A percentile compares a stretch with the other conserved stretches of the same genome.
Evolutionary conservation across 2,329 filamentous ascomycete species (phyloP).

Genomic region (Fusarium hostae): DNA sequence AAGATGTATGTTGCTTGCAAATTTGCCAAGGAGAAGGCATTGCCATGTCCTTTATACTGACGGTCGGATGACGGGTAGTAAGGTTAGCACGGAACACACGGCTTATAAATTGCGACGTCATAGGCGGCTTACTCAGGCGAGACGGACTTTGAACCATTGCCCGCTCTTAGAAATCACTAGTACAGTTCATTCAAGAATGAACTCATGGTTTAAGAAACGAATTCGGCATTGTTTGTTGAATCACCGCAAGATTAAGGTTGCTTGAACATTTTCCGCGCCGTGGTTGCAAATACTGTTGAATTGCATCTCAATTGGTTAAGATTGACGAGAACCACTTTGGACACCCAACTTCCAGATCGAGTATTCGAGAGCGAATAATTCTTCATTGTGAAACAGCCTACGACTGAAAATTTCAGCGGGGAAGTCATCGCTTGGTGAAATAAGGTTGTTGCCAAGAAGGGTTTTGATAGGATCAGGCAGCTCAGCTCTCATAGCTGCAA

Average conservation of each 20-base stretch:
- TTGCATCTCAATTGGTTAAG: too few species aligned
- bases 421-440: neutral
- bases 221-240: rapidly evolving
- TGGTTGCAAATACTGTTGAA: rapidly evolving
- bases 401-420: neutral
- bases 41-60: neutral
- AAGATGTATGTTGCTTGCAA: rapidly evolving
- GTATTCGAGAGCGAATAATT: neutral
- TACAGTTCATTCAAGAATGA: rapidly evolving
- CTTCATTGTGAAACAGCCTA: too few species aligned
- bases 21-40: rapidly evolving
- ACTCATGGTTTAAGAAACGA: rapidly evolving
- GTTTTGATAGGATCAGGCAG: rapidly evolving
- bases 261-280: neutral
- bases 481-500: too few species aligned
- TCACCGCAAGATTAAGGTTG: rapidly evolving
- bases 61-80: neutral
- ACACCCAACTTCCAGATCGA: too few species aligned
- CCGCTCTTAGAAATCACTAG: rapidly evolving
- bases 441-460: neutral
- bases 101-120: neutral
- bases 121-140: neutral
- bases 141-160: rapidly evolving
- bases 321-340: too few species aligned
- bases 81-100: neutral